Evolutionary conservation across 768 basidiomycete genomes (phyloP).

Genomic region (Scleroderma citrinum): DNA sequence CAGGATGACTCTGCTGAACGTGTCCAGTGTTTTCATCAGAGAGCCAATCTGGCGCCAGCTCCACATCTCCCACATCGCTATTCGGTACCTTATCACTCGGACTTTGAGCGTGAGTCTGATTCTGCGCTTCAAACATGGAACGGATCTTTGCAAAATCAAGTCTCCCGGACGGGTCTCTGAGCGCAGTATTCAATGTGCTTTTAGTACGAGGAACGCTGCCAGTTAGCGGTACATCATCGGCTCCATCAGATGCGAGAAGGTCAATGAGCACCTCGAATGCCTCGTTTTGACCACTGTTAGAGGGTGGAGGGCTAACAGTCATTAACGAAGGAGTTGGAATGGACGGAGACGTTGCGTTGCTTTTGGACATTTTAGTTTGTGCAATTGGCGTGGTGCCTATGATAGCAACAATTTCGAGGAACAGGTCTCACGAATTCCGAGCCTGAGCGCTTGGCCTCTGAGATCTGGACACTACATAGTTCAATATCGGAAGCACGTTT

Average conservation of each 20-base stretch:
- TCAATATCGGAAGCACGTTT: no score
- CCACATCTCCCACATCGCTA: neutral
- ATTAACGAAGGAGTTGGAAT: constrained; percentile 12
- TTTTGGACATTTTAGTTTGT: neutral
- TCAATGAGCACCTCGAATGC: constrained; percentile 26
- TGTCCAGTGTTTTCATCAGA: neutral
- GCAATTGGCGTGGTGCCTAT: neutral
- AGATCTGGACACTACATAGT: no score
- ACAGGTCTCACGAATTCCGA: neutral
- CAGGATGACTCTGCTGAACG: no score
- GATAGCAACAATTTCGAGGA: neutral
- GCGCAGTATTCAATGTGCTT: constrained; percentile 1
- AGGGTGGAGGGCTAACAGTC: constrained; percentile 5
- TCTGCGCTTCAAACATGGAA: constrained; percentile 18
- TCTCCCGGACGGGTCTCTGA: constrained; percentile 26
- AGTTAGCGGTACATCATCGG: constrained; percentile 7
- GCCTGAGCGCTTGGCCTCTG: neutral
- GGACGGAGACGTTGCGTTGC: neutral
- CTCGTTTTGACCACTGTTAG: constrained; percentile 12
- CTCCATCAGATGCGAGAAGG: constrained; percentile 24
- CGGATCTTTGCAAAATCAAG: constrained; percentile 29
- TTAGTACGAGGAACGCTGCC: neutral
- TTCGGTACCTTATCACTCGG: neutral
- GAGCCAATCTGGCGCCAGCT: neutral
- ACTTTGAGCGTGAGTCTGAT: constrained; percentile 5